Evolutionary conservation across 495 filamentous ascomycete genomes (phyloP).

Genomic region (Penicillium samsonianum): DNA sequence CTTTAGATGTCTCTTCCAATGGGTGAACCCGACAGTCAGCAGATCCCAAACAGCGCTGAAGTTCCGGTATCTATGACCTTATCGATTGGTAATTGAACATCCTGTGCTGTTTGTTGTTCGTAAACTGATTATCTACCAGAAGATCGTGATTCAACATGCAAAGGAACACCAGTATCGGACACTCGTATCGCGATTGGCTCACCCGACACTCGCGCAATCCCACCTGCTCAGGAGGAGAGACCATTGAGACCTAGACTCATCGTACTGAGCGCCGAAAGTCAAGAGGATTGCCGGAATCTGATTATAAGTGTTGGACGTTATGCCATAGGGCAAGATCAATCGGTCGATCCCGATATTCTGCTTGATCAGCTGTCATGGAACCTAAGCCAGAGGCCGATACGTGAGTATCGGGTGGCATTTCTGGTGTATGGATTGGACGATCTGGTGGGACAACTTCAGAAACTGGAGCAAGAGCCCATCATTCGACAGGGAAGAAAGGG

Average conservation of each 20-base stretch:
- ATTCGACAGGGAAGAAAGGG: not conserved
- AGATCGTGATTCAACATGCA: not conserved
- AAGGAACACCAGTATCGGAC: not conserved
- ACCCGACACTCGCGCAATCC: not conserved
- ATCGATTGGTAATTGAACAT: not conserved
- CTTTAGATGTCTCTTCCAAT: not conserved
- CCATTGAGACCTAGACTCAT: not conserved
- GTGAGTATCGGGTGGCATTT: not conserved
- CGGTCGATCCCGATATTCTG: not conserved
- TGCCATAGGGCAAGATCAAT: not conserved
- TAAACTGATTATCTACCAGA: not conserved
- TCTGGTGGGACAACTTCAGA: not conserved
- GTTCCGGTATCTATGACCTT: not conserved
- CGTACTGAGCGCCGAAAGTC: not conserved
- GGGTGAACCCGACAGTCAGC: not conserved
- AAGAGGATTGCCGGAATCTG: not conserved
- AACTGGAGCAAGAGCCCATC: not conserved
- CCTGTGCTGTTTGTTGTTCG: not conserved
- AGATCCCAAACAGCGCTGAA: not conserved
- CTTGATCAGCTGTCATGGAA: not conserved
- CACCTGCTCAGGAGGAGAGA: not conserved
- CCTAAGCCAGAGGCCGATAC: not conserved
- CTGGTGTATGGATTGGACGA: conserved; percentile 2
- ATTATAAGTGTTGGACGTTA: not conserved
- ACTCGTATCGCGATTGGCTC: not conserved